phyloP scores from a whole-genome alignment of 2,329 filamentous ascomycete species.

The Epichloe sibirici region DNA sequence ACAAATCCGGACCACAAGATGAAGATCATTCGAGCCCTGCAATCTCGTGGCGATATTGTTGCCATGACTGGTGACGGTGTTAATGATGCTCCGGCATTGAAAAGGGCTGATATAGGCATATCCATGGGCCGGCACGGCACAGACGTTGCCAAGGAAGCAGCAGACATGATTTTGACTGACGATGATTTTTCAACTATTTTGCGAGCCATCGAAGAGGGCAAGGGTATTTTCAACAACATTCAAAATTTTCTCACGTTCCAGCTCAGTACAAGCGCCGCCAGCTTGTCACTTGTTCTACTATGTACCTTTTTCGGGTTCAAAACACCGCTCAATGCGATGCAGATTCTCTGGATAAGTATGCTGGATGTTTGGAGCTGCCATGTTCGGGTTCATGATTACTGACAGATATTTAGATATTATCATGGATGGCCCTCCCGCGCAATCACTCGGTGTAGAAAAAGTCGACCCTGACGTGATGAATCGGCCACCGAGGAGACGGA shows the following conservation, averaged over 20 bases:
- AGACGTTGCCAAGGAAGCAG: constrained; percentile 90
- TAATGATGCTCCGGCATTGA: constrained; percentile 91
- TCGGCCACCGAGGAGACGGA: constrained; percentile 70
- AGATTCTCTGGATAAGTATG: constrained; percentile 98
- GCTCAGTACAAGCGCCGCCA: constrained; percentile 90
- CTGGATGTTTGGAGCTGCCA: constrained; percentile 1
- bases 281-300: constrained; percentile 78
- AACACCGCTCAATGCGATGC: constrained; percentile 96
- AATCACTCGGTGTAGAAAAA: constrained; percentile 89
- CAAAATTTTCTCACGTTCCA: constrained; percentile 99
- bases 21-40: constrained; percentile 87
- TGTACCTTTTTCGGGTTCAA: constrained; percentile 89
- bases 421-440: constrained; percentile 96
- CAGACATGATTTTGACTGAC: constrained; percentile 87
- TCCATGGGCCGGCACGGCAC: constrained; percentile 93
- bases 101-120: constrained; percentile 95
- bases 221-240: constrained; percentile 99
- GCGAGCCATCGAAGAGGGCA: constrained; percentile 93
- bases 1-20: constrained; percentile 97
- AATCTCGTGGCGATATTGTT: constrained; percentile 87
- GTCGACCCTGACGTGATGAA: constrained; percentile 93
- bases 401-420: constrained; percentile 62
- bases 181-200: constrained; percentile 89
- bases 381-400: not conserved
- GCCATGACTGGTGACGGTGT: constrained; percentile 99